Base-by-base conservation (phyloP, 2,329 filamentous ascomycete species). In the Fusarium phyllophilum region DNA sequence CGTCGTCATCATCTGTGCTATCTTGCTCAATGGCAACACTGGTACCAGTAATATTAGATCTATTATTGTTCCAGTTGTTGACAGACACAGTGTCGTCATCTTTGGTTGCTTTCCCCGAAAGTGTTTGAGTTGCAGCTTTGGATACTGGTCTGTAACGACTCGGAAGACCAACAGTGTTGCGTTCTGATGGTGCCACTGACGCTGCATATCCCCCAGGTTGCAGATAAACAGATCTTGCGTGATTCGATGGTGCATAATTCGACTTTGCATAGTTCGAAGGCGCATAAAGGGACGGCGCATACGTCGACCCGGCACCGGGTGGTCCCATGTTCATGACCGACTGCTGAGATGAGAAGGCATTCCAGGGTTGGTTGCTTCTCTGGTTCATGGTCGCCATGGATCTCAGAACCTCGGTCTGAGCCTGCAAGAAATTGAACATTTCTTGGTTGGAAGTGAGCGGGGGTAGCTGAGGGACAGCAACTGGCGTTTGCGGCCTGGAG, bases 101-200 rank as follows among this genome's bases (percentile, higher is more conserved):
- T 1, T 31, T 29, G 7, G 15, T 33, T 5, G 41, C 36, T 20
- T 17, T 70, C 6, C 8, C 29, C 9, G 20, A 20, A 4, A 29
- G 38, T 5, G 17, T 15, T 33, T 70, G 61, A 5, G 24, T 65
- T 1, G 24, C 31, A n/a, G 38, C 20, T 33, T 62, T 74, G 4
- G 72, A 73, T 5, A 74, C 72, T 9, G 72, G 38, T 13, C 72
- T 62, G 38, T 74, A 74, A 2, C 72, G 68, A 20, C 72, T 75
- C 8, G 72, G 72, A 15, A 74, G 52, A 20, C 72, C 72, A 3
- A 74, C n/a, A 1, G 51, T 75, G 26, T 68, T 74, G 4, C 72
- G 63, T 39, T 74, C 72, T 5, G 72, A 66, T 6, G 72, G 72
- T 10, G 72, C 60, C 10, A 73, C 62, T 10, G 72, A 74, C 6